Percentiles rank a stretch among this genome's conserved stretches.
phyloP scores from a whole-genome alignment of 2,329 filamentous ascomycete species.

The Bipolaris victoriae region DNA sequence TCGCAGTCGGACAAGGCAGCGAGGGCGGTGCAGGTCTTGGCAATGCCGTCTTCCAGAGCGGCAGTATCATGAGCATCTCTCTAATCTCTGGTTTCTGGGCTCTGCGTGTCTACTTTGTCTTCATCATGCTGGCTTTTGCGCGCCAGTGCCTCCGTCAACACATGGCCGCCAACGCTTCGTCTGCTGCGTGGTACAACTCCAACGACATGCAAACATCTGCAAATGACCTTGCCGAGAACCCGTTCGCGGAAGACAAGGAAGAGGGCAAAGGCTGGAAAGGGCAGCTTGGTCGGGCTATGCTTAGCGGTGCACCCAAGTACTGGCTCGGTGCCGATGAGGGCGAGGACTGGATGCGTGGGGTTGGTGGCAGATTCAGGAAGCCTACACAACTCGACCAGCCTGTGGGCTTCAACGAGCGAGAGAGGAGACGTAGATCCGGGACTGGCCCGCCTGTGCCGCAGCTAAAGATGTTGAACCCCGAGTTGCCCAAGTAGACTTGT shows the following conservation, averaged over 20 bases:
- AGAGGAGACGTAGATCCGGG: conserved; percentile 66
- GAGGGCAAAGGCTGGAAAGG: conserved; percentile 82
- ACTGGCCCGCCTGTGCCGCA: conserved; percentile 61
- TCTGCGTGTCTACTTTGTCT: conserved; percentile 79
- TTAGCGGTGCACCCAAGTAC: conserved; percentile 74
- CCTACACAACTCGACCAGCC: conserved; percentile 49
- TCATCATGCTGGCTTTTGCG: conserved; percentile 84
- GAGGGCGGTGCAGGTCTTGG: conserved; percentile 58
- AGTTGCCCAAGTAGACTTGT: conserved; percentile 28
- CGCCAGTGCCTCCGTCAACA: conserved; percentile 76
- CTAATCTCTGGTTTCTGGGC: conserved; percentile 76
- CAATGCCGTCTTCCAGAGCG: conserved; percentile 69
- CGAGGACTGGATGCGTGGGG: conserved; percentile 70
- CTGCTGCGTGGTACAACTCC: conserved; percentile 50
- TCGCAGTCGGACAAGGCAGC: conserved; percentile 54
- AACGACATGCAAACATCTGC: conserved; percentile 49
- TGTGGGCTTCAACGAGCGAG: conserved; percentile 60
- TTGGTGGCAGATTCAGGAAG: conserved; percentile 66
- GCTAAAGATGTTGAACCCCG: conserved; percentile 27
- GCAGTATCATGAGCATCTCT: conserved; percentile 76
- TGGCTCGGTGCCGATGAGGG: conserved; percentile 76
- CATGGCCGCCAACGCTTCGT: conserved; percentile 56
- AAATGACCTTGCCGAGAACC: conserved; percentile 63
- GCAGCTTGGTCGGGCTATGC: conserved; percentile 77
- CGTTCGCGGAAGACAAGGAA: conserved; percentile 72